Conservation (phyloP, 202 grass and related monocot genomes). For the Digitaria exilis region DNA sequence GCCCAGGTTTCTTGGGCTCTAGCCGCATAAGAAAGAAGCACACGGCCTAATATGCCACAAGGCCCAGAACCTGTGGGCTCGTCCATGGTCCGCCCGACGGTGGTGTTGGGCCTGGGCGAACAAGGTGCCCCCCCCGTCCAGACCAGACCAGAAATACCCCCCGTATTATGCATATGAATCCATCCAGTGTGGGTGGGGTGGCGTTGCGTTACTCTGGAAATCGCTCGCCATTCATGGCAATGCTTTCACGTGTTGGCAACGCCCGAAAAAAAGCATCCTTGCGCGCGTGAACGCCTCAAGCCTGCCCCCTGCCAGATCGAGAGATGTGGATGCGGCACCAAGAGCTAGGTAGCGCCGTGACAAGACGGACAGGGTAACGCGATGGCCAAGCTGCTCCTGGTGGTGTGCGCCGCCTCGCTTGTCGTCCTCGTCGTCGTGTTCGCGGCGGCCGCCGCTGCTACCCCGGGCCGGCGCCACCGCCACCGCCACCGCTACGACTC, state of each 20-base stretch:
- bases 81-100: too few relatives aligned
- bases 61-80: too few relatives aligned
- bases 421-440: neutral
- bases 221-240: neutral
- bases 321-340: neutral
- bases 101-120: too few relatives aligned
- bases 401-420: neutral
- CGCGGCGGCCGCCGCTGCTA: too few relatives aligned
- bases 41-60: neutral
- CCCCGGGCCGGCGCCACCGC: neutral
- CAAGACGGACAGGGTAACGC: neutral
- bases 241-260: neutral
- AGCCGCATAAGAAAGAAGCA: too few relatives aligned
- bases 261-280: neutral
- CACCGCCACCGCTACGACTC: conserved; percentile 17
- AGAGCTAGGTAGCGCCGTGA: neutral
- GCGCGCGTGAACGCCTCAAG: neutral
- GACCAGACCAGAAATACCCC: too few relatives aligned
- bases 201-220: neutral
- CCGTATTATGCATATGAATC: too few relatives aligned
- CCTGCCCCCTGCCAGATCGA: neutral
- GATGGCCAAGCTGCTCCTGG: too few relatives aligned
- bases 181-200: too few relatives aligned
- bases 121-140: too few relatives aligned
- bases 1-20: too few relatives aligned